Evolutionary conservation across 2,329 filamentous ascomycete genomes (phyloP), one percentile per base, ranked within the genome.

Genomic region (Calonectria fujianensis): DNA sequence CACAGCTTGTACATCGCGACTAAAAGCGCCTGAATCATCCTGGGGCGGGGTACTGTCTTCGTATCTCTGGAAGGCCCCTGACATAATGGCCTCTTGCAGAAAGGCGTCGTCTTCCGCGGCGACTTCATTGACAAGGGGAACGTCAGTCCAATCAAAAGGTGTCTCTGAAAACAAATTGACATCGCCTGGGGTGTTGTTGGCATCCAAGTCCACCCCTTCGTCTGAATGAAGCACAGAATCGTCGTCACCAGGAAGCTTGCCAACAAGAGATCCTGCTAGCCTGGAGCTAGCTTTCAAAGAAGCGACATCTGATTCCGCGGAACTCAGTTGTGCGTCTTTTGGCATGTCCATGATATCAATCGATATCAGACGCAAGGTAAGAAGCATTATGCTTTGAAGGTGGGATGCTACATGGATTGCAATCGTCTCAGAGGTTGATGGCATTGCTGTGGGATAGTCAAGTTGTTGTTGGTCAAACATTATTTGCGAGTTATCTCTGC

Each of bases 151-250:
- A 24, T 61, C 9, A 1, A 35, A 35, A 10, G 29, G 35, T 29
- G 57, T 41, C 37, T 61, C 57, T 39, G 57, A 61, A n/a, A 61
- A n/a, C 7, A n/a, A 41, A 9, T 35, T 41, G n/a, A 61, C 10
- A 10, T 18, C 10, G 57, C 41, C 57, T 5, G 57, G 41, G 4
- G 24, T 5, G 27, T 61, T n/a, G n/a, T 41, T 14, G 24, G 20
- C n/a, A 14, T 39, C n/a, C 13, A 61, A 13, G 4, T 61, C 57
- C 57, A 61, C 41, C 16, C 6, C 57, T 10, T 61, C 57, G 13
- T 24, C 35, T 29, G 18, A 13, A 2, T 27, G 3, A 27, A 4
- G n/a, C 3, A 20, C 1, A 27, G 32, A 3, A 24, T 18, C n/a
- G 13, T 41, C 57, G 24, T 5, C 24, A 24, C 24, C 7, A 41